Evolutionary conservation across 2,329 filamentous ascomycete genomes (phyloP), one percentile per base, ranked within the genome.

Genomic region (Aspergillus sp.): DNA sequence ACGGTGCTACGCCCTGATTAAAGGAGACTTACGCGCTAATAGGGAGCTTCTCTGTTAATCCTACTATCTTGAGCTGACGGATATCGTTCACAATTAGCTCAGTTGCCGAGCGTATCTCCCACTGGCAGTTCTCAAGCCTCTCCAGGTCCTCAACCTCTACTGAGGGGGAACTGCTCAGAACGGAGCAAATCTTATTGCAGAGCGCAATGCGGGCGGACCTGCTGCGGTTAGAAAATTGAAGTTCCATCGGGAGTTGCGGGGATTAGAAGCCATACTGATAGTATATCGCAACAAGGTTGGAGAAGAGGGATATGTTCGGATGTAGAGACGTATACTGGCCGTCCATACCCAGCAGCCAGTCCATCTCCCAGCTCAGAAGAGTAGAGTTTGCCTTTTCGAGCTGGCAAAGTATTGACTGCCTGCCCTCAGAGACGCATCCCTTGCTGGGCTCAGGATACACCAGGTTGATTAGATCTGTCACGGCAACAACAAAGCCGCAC

Each of bases 321-420:
- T 57, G 55, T 6, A 52, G 55, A 23, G 39, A 39, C 15, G 15
- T 21, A 19, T 52, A 33, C 9, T 57, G 47, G 39, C 48, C 48
- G 6, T 52, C 33, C 43, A 57, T 23, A 19, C 40, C 40, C 33
- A 15, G 14, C 41, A 57, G n/a, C 55, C 55, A 57, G 23, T 57
- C 40, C 40, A 57, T 39, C 35, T 57, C 55, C 55, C 55, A 57
- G 7, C 46, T 33, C 3, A 52, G 31, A 7, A 57, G 48, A 14
- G 14, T 40, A 2, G 43, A 57, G 15, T 43, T 57, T 9, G 49
- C 55, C n/a, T 41, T 21, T 11, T 48, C 55, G 2, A 57, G 41
- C 48, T 11, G 14, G 6, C 23, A n/a, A 4, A n/a, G 4, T 27
- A 31, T 19, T 15, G 14, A 15, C 5, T n/a, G 4, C 25, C 44